Evolutionary conservation across 2,329 filamentous ascomycete species (phyloP).

Genomic region (Sclerotinia glacialis): DNA sequence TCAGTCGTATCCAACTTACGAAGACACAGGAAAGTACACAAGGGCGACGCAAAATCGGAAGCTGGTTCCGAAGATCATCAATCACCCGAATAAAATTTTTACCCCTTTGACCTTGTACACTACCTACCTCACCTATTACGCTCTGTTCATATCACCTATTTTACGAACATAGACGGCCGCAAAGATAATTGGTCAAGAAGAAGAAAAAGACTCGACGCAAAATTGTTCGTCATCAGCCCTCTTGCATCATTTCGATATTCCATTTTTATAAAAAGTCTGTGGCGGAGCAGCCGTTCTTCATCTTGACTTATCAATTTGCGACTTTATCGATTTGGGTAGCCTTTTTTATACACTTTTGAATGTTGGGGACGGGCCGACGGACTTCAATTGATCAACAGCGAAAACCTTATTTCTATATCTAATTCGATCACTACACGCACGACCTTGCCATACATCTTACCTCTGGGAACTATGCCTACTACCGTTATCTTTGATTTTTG

Average conservation of each 20-base stretch:
- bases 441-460: neutral
- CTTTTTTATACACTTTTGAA: neutral
- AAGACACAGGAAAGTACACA: conserved; percentile 94
- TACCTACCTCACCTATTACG: neutral
- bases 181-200: conserved; percentile 9
- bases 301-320: conserved; percentile 7
- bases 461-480: neutral
- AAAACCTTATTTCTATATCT: conserved; percentile 6
- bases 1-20: conserved; percentile 95
- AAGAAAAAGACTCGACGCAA: neutral
- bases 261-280: neutral
- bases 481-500: neutral
- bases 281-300: neutral
- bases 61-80: conserved; percentile 59
- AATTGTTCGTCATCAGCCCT: neutral
- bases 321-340: neutral
- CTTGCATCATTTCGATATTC: conserved; percentile 15
- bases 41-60: conserved; percentile 65
- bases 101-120: conserved; percentile 12
- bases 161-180: conserved; percentile 18
- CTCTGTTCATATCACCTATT: conserved; percentile 15
- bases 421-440: conserved; percentile 3
- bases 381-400: neutral
- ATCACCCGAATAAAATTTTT: conserved; percentile 47
- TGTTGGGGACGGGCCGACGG: neutral